Base-by-base conservation (phyloP, 1,139 yeast species). In the Wickerhamomyces sp. region DNA sequence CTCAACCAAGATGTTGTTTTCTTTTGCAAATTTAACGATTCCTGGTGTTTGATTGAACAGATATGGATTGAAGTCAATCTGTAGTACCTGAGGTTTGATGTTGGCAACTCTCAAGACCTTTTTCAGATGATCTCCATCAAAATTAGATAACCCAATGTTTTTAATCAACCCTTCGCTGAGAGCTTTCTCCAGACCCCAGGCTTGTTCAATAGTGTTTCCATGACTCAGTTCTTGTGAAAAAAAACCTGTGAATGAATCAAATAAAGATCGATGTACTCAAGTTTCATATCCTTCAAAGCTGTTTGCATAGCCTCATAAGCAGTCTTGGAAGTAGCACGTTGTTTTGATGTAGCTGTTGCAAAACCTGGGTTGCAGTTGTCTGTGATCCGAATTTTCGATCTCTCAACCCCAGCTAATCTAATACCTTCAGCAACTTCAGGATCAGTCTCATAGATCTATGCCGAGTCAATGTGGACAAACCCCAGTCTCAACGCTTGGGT, bases 401-500 rank as follows among this genome's bases (percentile, higher is more conserved):
- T 66, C 10, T 56, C 53, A n/a, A 69, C 55, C 27, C 76, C 76
- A 23, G 73, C 61, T 41, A 63, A 54, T 48, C 65, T 66, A 32
- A 79, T 58, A 0, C 81, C 85, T 39, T 63, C 72, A 3, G 76
- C 80, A 34, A 79, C 75, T 58, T 80, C 87, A 1, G 65, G 63
- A 47, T 79, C 78, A 0, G 86, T 81, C 34, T 76, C 71, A 61
- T 81, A 81, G 31, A 71, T 65, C 49, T 80, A 84, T 2, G 87
- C 86, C 51, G 52, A 73, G 54, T 81, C 86, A 45, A 81, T 66
- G 57, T 79, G 84, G 47, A 67, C 66, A 55, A 65, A 74, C 1
- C 78, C 78, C 3, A 45, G 39, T 10, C 79, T 48, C 51, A 79
- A 55, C 8, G 84, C 76, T 31, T 66, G 58, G 14, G 63, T 60